Evolutionary conservation across 208 protist species (phyloP).

Genomic region (Perkinsela sp.): DNA sequence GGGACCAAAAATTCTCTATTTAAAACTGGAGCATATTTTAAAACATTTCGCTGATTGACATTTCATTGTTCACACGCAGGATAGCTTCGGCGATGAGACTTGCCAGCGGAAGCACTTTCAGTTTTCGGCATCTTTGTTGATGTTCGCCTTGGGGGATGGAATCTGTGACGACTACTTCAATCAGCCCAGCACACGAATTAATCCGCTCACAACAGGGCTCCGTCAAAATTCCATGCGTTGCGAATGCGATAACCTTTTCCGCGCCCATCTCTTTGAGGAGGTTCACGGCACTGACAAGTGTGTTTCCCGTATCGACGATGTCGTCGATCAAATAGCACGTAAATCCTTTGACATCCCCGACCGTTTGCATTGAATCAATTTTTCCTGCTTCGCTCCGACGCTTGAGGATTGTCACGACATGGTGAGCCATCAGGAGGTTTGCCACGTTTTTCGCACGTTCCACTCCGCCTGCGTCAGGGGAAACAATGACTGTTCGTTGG

Average conservation of each 20-base stretch:
- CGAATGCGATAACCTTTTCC: conserved; percentile 58
- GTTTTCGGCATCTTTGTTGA: conserved; percentile 33
- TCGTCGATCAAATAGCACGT: conserved; percentile 81
- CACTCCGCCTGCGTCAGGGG: conserved; percentile 82
- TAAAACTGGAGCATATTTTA: neutral
- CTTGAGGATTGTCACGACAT: conserved; percentile 66
- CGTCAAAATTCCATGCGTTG: conserved; percentile 77
- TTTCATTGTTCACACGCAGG: conserved; percentile 39
- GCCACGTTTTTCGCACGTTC: conserved; percentile 64
- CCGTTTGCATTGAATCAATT: conserved; percentile 70
- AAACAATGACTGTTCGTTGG: conserved; percentile 60
- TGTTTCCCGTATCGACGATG: conserved; percentile 85
- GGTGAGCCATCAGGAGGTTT: conserved; percentile 40
- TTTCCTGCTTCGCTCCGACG: conserved; percentile 64
- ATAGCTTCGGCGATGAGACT: conserved; percentile 56
- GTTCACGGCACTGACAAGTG: conserved; percentile 64
- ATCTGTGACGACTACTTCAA: conserved; percentile 70
- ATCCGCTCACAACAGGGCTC: conserved; percentile 60
- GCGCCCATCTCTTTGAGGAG: conserved; percentile 65
- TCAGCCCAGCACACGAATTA: conserved; percentile 40
- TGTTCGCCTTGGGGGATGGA: conserved; percentile 32
- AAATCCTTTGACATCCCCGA: conserved; percentile 75
- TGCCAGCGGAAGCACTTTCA: conserved; percentile 52
- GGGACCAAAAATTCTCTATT: no score
- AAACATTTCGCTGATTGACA: conserved; percentile 37